Evolutionary conservation across 257 asterid genomes (phyloP).

Genomic region (Nemophila menziesii): DNA sequence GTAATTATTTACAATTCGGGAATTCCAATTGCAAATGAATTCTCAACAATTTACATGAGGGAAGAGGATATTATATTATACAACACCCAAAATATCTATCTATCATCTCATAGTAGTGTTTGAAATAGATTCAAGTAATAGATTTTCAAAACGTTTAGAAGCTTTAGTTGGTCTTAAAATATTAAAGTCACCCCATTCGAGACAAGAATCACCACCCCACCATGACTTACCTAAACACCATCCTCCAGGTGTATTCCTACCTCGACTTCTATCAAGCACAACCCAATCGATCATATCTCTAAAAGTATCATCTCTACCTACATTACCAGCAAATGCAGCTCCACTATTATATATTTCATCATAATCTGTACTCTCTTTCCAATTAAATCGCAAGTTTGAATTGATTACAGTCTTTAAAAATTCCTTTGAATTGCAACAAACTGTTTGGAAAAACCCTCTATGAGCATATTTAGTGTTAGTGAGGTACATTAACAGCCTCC

Average conservation of each 20-base stretch:
- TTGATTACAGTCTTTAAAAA: constrained; percentile 23
- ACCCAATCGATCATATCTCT: constrained; percentile 27
- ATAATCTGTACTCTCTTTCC: constrained; percentile 4
- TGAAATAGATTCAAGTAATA: constrained; percentile 15
- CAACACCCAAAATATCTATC: no score
- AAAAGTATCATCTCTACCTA: constrained; percentile 15
- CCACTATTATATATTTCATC: constrained; percentile 14
- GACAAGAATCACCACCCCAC: constrained; percentile 23
- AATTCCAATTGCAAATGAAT: not conserved
- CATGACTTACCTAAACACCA: constrained; percentile 33
- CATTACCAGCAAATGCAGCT: constrained; percentile 25
- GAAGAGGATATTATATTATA: not conserved
- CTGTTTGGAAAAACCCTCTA: constrained; percentile 30
- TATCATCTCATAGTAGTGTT: constrained; percentile 9
- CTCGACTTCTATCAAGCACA: constrained; percentile 17
- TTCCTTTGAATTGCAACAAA: constrained; percentile 24
- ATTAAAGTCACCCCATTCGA: constrained; percentile 23
- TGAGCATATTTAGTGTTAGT: constrained; percentile 26
- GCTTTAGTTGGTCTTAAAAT: constrained; percentile 27
- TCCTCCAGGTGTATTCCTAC: constrained; percentile 27
- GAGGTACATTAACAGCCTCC: constrained; percentile 30
- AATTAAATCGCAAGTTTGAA: constrained; percentile 22
- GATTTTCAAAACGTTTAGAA: constrained; percentile 22
- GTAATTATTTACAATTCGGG: not conserved
- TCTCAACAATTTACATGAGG: no score